Evolutionary conservation across 257 asterid genomes (phyloP).

Genomic region (Plantago ovata): DNA sequence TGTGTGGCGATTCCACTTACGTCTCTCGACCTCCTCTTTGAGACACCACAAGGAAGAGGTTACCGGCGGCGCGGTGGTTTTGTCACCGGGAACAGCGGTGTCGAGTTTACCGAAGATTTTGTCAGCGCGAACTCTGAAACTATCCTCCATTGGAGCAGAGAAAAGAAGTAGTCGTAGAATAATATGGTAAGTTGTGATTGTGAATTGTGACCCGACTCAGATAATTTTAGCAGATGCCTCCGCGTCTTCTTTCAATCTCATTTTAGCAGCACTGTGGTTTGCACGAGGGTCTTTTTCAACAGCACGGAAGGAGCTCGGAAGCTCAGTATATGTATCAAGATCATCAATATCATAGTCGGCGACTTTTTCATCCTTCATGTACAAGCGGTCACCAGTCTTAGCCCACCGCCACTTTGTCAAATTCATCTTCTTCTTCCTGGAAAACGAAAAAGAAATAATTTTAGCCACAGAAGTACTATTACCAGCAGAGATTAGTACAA

Average conservation of each 20-base stretch:
- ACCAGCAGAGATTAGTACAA: too few relatives aligned
- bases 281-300: slow-evolving; percentile 77
- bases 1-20: slow-evolving; percentile 49
- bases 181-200: too few relatives aligned
- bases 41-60: slow-evolving; percentile 51
- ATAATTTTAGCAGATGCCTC: slow-evolving; percentile 76
- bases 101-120: slow-evolving; percentile 68
- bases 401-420: slow-evolving; percentile 77
- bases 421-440: slow-evolving; percentile 90
- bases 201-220: too few relatives aligned
- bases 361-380: slow-evolving; percentile 38
- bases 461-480: background rate
- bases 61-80: slow-evolving; percentile 27
- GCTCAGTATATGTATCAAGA: slow-evolving; percentile 33
- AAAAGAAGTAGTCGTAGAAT: too few relatives aligned
- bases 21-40: slow-evolving; percentile 65
- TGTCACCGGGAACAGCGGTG: slow-evolving; percentile 21
- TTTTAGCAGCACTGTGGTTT: slow-evolving; percentile 68
- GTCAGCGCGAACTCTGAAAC: slow-evolving; percentile 76
- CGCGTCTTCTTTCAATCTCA: slow-evolving; percentile 78
- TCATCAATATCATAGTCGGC: slow-evolving; percentile 45
- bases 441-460: background rate
- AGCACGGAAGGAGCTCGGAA: slow-evolving; percentile 43
- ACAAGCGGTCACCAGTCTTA: slow-evolving; percentile 45
- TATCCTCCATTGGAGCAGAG: slow-evolving; percentile 52